Percentiles rank a stretch among this genome's conserved stretches.
phyloP scores from a whole-genome alignment of 2,329 filamentous ascomycete genomes.

The Ampelomyces quisqualis region DNA sequence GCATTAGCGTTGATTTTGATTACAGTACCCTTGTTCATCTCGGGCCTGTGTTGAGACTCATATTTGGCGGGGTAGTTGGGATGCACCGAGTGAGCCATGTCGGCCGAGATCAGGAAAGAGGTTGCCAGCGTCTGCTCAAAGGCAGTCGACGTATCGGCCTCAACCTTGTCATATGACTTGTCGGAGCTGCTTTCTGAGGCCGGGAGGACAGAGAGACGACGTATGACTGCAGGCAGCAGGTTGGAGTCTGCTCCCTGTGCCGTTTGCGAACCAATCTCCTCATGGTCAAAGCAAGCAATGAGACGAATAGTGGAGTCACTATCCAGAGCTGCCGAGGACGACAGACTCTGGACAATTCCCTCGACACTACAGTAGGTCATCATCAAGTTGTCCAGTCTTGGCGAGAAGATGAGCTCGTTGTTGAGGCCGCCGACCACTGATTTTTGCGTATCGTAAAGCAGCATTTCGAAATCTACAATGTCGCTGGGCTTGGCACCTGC shows the following conservation, averaged over 20 bases:
- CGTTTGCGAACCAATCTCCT: constrained; percentile 91
- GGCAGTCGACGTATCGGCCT: constrained; percentile 67
- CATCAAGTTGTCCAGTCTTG: constrained; percentile 92
- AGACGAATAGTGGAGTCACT: constrained; percentile 80
- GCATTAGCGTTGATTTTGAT: constrained; percentile 99
- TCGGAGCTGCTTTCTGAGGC: constrained; percentile 60
- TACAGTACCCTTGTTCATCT: constrained; percentile 95
- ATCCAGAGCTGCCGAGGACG: constrained; percentile 64
- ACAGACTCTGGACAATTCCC: constrained; percentile 78
- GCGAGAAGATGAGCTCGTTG: constrained; percentile 93
- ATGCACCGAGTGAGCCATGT: constrained; percentile 96
- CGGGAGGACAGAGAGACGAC: constrained; percentile 79
- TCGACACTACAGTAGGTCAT: constrained; percentile 93
- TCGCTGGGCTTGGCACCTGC: constrained; percentile 69
- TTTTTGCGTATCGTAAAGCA: constrained; percentile 96
- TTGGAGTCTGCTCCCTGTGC: constrained; percentile 94
- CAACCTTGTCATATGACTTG: constrained; percentile 64
- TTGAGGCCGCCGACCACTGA: constrained; percentile 84
- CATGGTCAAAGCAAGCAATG: constrained; percentile 95
- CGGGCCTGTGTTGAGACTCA: constrained; percentile 83
- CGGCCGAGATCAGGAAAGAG: constrained; percentile 91
- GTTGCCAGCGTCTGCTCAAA: constrained; percentile 90
- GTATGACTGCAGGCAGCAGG: constrained; percentile 81
- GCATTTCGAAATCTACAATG: constrained; percentile 89
- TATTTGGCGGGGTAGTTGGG: constrained; percentile 94